A percentile compares a stretch with the other conserved stretches of the same genome.
These are phyloP conservation scores for Microbotryum saponariae DNA, from an alignment of 1,284 basidiomycete species.

Conservation along the genomic window DNA sequence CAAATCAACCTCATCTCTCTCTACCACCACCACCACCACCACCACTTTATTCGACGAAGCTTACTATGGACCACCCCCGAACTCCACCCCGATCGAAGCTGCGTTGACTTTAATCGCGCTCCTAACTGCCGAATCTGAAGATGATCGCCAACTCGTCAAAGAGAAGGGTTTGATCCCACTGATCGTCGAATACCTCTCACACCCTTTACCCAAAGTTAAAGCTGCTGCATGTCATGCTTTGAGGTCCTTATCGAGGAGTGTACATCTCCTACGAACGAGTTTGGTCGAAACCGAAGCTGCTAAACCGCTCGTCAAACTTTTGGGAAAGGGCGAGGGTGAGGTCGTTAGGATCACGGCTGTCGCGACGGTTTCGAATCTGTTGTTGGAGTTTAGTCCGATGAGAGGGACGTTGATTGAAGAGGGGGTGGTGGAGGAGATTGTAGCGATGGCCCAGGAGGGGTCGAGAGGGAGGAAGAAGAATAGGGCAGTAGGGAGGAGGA, in stretches of 20 bases:
- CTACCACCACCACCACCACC: accelerated
- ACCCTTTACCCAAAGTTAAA: slow-evolving; percentile 63
- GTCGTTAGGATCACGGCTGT: slow-evolving; percentile 65
- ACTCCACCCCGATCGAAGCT: neutral
- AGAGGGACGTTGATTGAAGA: slow-evolving; percentile 17
- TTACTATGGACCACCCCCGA: neutral
- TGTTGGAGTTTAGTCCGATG: slow-evolving; percentile 78
- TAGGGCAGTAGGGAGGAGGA: neutral
- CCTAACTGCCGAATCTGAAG: slow-evolving; percentile 60
- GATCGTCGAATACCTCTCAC: slow-evolving; percentile 52
- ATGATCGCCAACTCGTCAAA: slow-evolving; percentile 59
- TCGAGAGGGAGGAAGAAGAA: neutral
- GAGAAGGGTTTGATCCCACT: slow-evolving; percentile 52
- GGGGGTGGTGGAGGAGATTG: slow-evolving; percentile 33
- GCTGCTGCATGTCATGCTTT: slow-evolving; percentile 77
- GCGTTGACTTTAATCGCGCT: slow-evolving; percentile 51
- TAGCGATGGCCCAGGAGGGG: slow-evolving; percentile 38
- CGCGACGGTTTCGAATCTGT: slow-evolving; percentile 70
- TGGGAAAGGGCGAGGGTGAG: slow-evolving; percentile 52
- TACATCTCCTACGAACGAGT: slow-evolving; percentile 69
- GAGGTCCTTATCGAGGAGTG: slow-evolving; percentile 66
- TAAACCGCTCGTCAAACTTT: slow-evolving; percentile 48
- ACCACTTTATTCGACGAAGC: neutral
- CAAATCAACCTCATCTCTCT: slow-evolving; percentile 49
- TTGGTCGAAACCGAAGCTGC: slow-evolving; percentile 74